Percentiles rank a stretch among this genome's conserved stretches.
Conservation (phyloP, 192 early-diverging fungal genomes). For the Coemansia aciculifera region DNA sequence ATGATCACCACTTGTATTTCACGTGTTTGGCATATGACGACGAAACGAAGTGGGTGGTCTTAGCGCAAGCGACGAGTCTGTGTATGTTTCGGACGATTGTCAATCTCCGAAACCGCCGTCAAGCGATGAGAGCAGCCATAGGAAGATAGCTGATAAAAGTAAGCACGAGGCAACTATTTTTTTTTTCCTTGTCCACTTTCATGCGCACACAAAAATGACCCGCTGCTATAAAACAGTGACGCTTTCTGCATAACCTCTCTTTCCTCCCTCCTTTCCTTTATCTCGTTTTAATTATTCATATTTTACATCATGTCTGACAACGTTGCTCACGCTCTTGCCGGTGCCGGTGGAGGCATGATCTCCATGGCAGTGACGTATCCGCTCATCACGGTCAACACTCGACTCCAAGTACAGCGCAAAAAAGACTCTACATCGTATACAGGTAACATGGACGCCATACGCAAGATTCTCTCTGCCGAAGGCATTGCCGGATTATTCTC, state of each 20-base stretch:
- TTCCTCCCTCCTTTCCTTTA: neutral
- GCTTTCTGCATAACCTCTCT: neutral
- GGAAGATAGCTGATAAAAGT: neutral
- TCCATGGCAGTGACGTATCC: constrained; percentile 96
- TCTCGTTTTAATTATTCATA: neutral
- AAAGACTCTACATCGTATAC: constrained; percentile 62
- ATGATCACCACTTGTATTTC: neutral
- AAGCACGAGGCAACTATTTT: neutral
- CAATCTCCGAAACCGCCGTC: constrained; percentile 3
- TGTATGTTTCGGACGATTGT: neutral
- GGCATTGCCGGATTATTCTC: constrained; percentile 89
- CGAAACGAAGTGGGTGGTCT: neutral
- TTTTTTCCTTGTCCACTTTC: neutral
- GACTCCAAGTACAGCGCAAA: constrained; percentile 77
- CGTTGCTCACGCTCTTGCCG: constrained; percentile 78
- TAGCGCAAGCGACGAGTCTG: neutral
- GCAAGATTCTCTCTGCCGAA: constrained; percentile 88
- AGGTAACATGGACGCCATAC: constrained; percentile 69
- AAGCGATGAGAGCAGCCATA: neutral
- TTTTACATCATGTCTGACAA: constrained; percentile 68
- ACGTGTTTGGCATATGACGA: neutral
- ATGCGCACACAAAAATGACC: neutral
- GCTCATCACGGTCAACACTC: constrained; percentile 74
- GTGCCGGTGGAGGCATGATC: constrained; percentile 86
- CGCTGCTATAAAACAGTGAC: neutral